Conservation (phyloP, 306 rosid genomes). For the Sphenostylis stenocarpa region DNA sequence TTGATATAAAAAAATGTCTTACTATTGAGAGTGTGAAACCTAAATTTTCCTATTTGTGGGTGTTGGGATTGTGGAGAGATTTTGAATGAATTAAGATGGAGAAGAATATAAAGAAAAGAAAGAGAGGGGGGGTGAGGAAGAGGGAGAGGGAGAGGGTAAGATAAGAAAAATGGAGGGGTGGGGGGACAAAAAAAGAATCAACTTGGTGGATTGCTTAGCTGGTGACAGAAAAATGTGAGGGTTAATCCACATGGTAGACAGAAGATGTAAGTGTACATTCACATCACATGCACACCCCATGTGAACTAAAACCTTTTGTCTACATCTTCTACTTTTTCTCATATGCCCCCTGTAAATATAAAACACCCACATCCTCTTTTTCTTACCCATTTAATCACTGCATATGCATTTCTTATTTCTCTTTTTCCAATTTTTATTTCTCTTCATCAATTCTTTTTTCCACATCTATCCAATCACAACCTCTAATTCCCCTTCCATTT, state of each 20-base stretch:
- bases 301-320: conserved; percentile 84
- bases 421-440: background rate
- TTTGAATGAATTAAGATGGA: background rate
- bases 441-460: background rate
- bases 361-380: conserved; percentile 32
- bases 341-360: conserved; percentile 44
- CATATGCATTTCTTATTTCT: background rate
- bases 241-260: conserved; percentile 91
- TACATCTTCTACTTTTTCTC: conserved; percentile 45
- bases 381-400: conserved; percentile 36
- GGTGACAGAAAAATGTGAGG: conserved; percentile 77
- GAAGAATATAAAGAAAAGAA: background rate
- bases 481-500: background rate
- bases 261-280: conserved; percentile 72
- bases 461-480: conserved; percentile 23
- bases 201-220: conserved; percentile 79
- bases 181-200: conserved; percentile 21
- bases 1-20: too few species aligned
- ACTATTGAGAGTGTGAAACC: too few species aligned
- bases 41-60: too few species aligned
- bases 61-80: too few species aligned
- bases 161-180: too few species aligned
- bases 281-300: conserved; percentile 83
- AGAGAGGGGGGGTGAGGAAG: too few species aligned
- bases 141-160: background rate